Evolutionary conservation across 1,284 basidiomycete species (phyloP).

Genomic region (Xerocomus alliaceus): DNA sequence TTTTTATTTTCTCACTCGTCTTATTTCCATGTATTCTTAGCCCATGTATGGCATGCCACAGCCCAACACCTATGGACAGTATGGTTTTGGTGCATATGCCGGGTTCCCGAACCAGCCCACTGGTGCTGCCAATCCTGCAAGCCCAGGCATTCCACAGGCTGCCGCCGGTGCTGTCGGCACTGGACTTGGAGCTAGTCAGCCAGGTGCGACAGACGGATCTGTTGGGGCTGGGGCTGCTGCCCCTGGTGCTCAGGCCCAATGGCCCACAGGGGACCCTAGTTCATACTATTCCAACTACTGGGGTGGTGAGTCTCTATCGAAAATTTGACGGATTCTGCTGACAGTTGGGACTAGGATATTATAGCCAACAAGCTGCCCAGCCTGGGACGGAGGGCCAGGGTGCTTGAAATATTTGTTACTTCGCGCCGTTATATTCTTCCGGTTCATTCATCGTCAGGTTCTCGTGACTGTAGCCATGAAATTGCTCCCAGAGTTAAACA

Average conservation of each 20-base stretch:
- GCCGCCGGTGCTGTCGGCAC: slow-evolving; percentile 57
- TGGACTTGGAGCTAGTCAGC: slow-evolving; percentile 60
- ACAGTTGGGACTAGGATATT: slow-evolving; percentile 63
- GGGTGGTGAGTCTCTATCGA: slow-evolving; percentile 64
- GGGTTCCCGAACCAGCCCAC: slow-evolving; percentile 69
- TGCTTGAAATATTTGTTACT: slow-evolving; percentile 50
- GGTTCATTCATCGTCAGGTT: slow-evolving; percentile 32
- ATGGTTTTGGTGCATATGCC: slow-evolving; percentile 75
- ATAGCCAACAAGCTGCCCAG: slow-evolving; percentile 72
- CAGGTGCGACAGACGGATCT: slow-evolving; percentile 62
- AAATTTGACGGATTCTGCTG: slow-evolving; percentile 9
- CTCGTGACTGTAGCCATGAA: slow-evolving; percentile 45
- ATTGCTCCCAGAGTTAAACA: slow-evolving; percentile 28
- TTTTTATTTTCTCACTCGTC: slow-evolving; percentile 8
- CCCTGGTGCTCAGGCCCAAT: slow-evolving; percentile 71
- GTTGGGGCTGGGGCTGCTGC: slow-evolving; percentile 52
- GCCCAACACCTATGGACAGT: slow-evolving; percentile 78
- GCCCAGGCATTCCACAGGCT: slow-evolving; percentile 73
- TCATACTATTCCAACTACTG: slow-evolving; percentile 84
- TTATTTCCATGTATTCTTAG: slow-evolving; percentile 44
- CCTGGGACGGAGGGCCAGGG: slow-evolving; percentile 69
- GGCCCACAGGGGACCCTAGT: slow-evolving; percentile 72
- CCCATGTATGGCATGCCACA: slow-evolving; percentile 89
- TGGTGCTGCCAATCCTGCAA: slow-evolving; percentile 55
- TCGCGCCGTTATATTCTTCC: slow-evolving; percentile 37